Evolutionary conservation across 768 basidiomycete genomes (phyloP).

Genomic region (Amanita pallidorosea): DNA sequence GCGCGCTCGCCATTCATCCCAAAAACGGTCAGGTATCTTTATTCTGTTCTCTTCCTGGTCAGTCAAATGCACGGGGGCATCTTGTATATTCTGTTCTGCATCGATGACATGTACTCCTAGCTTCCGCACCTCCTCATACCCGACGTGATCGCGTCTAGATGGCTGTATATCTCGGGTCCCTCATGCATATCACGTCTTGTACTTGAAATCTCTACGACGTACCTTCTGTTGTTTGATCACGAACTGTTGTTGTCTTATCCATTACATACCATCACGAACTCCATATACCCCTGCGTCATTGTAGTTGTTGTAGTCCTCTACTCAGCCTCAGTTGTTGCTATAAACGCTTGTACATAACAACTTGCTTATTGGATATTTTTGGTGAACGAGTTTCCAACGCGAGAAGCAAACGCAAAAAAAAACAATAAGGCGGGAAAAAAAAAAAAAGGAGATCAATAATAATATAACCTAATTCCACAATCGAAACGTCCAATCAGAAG

Average conservation of each 20-base stretch:
- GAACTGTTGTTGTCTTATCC: constrained; percentile 10
- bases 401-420: constrained; percentile 12
- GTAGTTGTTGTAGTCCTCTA: neutral
- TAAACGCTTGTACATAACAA: constrained; percentile 7
- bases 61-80: neutral
- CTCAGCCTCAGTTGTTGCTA: constrained; percentile 2
- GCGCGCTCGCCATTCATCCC: neutral
- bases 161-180: constrained; percentile 18
- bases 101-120: neutral
- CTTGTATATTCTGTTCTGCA: constrained; percentile 4
- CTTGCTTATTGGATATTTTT: constrained; percentile 6
- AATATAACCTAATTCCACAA: constrained; percentile 11
- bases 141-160: constrained; percentile 25
- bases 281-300: constrained; percentile 1
- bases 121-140: constrained; percentile 5
- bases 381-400: constrained; percentile 1
- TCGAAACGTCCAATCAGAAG: constrained; percentile 3
- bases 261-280: constrained; percentile 8
- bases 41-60: constrained; percentile 4
- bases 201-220: constrained; percentile 9
- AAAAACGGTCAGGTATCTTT: constrained; percentile 2
- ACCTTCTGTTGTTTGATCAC: constrained; percentile 7
- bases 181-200: constrained; percentile 12
- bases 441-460: too few species aligned
- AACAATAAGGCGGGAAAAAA: constrained; percentile 18